Conservation (phyloP, 305 asterid species). For the Solanum aculeatissimum region DNA sequence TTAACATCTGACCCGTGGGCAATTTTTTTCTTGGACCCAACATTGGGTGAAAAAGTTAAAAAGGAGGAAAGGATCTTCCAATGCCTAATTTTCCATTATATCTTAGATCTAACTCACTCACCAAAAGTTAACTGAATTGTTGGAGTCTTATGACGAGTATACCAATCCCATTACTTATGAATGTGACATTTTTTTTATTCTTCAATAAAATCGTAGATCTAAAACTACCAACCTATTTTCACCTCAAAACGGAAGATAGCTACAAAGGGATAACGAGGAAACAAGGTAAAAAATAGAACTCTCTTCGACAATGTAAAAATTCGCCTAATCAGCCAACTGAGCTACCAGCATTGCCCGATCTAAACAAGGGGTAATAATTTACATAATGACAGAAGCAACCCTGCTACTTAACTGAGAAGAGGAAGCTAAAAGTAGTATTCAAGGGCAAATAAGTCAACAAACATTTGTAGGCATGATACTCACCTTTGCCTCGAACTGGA, state of each 20-base stretch:
- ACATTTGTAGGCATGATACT: neutral
- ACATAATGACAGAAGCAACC: constrained; percentile 4
- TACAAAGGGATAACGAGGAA: no score
- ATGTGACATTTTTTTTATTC: no score
- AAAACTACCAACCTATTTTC: neutral
- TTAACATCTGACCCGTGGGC: no score
- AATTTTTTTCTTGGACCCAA: no score
- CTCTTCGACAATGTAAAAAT: neutral
- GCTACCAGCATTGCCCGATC: neutral
- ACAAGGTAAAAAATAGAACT: neutral
- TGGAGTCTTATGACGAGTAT: no score
- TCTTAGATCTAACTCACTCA: no score
- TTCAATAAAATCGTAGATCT: neutral
- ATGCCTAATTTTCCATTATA: no score
- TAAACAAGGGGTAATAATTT: neutral
- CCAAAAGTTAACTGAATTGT: no score
- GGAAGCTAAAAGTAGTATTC: neutral
- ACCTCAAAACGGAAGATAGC: no score
- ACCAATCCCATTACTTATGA: no score
- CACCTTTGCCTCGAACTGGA: constrained; percentile 34
- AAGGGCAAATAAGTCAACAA: neutral
- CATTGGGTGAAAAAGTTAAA: no score
- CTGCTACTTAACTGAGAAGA: neutral
- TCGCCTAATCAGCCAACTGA: neutral
- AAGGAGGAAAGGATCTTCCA: no score